Base-by-base conservation (phyloP, 331 rosid genomes). In the Dryas integrifolia region DNA sequence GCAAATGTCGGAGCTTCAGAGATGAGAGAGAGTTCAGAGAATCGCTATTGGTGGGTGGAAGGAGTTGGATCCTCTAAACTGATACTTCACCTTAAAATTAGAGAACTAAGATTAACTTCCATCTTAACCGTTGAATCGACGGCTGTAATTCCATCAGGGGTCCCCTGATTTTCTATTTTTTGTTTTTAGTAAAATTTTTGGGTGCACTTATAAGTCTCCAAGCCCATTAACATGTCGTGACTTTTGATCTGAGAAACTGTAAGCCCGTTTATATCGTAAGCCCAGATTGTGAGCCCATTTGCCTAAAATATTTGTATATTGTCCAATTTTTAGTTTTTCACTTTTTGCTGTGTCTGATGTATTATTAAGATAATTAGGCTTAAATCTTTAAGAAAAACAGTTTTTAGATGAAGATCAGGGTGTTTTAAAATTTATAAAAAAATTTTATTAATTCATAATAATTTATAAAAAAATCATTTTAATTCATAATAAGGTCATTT, bases 321-420 rank as follows among this genome's bases (percentile, higher is more conserved):
- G 63, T 30, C 41, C 9, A 12, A 24, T 7, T 26, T 58, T 58
- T 58, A 26, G 63, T 26, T 24, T 58, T 58, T 57, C 3, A 30
- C 0, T 30, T 30, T 30, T 30, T 30, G 35, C 35, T 30, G 35
- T 30, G 35, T 21, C 24, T 21, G 24, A 21, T 21, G 0, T 21
- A 21, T 21, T 21, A 21, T 21, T 21, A 21, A 21, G 24, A 0
- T 21, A 21, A 21, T 21, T 21, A 21, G 1, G 24, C 24, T 21
- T 0, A 21, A 1, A 0, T 21, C 1, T 21, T 21, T 0, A 0
- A 0, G 24, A 21, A 21, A 21, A 0, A 21, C 0, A 21, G 0
- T 21, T 21, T 21, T 21, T 21, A 21, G 24, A 21, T 21, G 24
- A 21, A 21, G 24, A 21, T 21, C 1, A 21, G 21, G 24, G 1